Evolutionary conservation across 2,329 filamentous ascomycete genomes (phyloP).

Genomic region (Rugonectria rugulosa): DNA sequence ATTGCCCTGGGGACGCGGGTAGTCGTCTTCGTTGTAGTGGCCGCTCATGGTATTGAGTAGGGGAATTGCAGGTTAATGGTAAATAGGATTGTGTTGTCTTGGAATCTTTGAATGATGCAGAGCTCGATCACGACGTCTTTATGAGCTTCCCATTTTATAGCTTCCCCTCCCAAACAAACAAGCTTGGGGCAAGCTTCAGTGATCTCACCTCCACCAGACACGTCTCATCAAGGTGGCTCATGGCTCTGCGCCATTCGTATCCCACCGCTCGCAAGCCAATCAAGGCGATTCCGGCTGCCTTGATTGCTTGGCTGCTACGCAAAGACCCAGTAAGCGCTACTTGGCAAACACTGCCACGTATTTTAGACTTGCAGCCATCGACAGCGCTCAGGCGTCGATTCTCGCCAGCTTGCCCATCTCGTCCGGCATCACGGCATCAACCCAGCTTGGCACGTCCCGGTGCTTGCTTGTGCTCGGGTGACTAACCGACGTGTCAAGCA

Average conservation of each 20-base stretch:
- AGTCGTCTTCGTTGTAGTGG: background rate
- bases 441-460: background rate
- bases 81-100: background rate
- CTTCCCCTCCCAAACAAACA: background rate
- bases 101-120: background rate
- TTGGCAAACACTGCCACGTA: constrained; percentile 10
- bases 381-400: background rate
- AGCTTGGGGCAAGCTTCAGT: background rate
- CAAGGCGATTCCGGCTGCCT: background rate
- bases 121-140: background rate
- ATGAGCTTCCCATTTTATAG: background rate
- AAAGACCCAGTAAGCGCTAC: constrained; percentile 5
- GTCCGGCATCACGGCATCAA: background rate
- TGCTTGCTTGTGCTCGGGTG: background rate
- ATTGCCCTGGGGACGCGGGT: constrained; percentile 4
- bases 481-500: background rate
- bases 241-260: constrained; percentile 6
- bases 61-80: background rate
- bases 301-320: constrained; percentile 10
- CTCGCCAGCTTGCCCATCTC: background rate
- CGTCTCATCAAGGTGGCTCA: constrained; percentile 12
- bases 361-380: background rate
- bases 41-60: constrained; percentile 4
- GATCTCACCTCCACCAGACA: constrained; percentile 6
- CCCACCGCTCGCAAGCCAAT: constrained; percentile 3